Conservation (phyloP, 2,329 filamentous ascomycete genomes). For the Aspergillus sp. region DNA sequence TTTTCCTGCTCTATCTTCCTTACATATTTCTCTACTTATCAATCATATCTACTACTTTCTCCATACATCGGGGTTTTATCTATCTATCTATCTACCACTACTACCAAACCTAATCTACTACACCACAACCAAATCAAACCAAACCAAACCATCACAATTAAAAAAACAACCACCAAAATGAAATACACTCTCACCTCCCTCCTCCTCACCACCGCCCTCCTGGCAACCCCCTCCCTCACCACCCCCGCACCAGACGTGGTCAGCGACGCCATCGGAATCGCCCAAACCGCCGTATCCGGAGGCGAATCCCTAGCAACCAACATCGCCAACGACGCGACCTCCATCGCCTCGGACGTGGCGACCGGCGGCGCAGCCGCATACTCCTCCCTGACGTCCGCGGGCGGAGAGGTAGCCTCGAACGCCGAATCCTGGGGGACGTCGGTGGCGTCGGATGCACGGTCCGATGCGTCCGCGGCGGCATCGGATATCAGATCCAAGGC, state of each 20-base stretch:
- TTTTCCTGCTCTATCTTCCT: background rate
- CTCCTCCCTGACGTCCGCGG: slow-evolving; percentile 5
- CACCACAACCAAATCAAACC: background rate
- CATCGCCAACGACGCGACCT: background rate
- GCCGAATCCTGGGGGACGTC: slow-evolving; percentile 15
- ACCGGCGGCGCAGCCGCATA: background rate
- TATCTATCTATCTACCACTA: background rate
- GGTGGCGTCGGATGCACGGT: slow-evolving; percentile 12
- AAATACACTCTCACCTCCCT: background rate
- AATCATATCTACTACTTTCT: background rate
- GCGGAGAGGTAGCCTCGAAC: slow-evolving; percentile 15
- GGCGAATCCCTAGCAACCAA: background rate
- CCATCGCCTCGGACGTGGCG: slow-evolving; percentile 11
- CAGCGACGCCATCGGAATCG: background rate
- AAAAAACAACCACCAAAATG: background rate
- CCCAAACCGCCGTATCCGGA: slow-evolving; percentile 11
- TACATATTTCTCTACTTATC: too few relatives aligned
- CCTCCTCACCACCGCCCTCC: background rate
- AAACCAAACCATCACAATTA: background rate
- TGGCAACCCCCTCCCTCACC: background rate
- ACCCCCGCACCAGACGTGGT: background rate
- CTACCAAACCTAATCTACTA: background rate
- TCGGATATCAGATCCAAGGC: slow-evolving; percentile 18
- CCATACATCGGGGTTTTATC: background rate
- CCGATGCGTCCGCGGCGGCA: slow-evolving; percentile 8